A percentile compares a stretch with the other conserved stretches of the same genome.
phyloP scores from a whole-genome alignment of 208 protist species.

The Acanthamoeba castellanii region DNA sequence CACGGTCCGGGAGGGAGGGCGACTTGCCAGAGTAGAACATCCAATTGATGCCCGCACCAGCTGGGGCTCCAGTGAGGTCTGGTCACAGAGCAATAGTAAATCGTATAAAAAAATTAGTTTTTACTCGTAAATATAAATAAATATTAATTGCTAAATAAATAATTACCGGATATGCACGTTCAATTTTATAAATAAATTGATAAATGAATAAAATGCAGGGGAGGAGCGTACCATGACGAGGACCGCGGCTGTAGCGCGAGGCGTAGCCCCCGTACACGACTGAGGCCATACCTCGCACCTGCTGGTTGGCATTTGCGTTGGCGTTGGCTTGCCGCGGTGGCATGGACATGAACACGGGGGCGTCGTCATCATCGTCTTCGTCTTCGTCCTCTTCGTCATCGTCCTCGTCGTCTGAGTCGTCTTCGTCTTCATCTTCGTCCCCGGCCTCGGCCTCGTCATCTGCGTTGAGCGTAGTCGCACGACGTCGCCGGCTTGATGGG shows the following conservation, averaged over 20 bases:
- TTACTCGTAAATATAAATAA: neutral
- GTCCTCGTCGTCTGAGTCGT: neutral
- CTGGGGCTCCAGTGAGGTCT: conserved; percentile 8
- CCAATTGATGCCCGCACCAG: conserved; percentile 48
- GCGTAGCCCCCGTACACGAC: neutral
- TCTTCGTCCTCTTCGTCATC: neutral
- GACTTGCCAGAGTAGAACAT: conserved; percentile 58
- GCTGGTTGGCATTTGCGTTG: neutral
- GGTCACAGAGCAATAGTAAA: neutral
- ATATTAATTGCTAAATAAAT: neutral
- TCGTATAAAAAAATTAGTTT: neutral
- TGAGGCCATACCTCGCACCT: neutral
- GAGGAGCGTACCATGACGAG: neutral
- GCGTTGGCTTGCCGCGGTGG: neutral
- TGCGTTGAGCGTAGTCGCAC: neutral
- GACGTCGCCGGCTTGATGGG: neutral
- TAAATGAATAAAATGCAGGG: neutral
- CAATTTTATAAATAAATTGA: neutral
- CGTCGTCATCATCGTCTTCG: neutral
- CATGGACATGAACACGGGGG: neutral
- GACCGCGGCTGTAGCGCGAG: neutral
- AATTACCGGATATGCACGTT: neutral
- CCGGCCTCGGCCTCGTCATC: neutral
- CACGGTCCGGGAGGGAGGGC: conserved; percentile 16
- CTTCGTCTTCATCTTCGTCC: neutral